Base-by-base conservation (phyloP, 1,139 yeast species). In the Hyphopichia fennica region DNA sequence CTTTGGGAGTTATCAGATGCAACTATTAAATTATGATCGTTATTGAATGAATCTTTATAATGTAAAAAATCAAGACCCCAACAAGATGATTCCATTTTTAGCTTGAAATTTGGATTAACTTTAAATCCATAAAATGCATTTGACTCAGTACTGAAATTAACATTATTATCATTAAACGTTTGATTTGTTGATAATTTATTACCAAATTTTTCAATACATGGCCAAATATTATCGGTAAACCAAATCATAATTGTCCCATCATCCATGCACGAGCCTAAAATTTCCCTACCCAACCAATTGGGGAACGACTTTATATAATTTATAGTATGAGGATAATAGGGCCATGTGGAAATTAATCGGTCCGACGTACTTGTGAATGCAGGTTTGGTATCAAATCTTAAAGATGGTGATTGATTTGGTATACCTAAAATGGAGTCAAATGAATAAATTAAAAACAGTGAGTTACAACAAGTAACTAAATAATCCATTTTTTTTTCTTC, bases 1-100 rank as follows among this genome's bases (percentile, higher is more conserved):
- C 65, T 61, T 44, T 72, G 79, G 2, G 81, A 69, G 55, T 85
- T 85, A 50, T 83, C 89, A 0, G 88, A 77, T 0, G 77, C 69
- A 0, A 69, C 80, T 10, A 84, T 47, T 19, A 79, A 47, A 44
- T 72, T 59, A 40, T 65, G 72, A 3, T 23, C 47, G 27, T n/a
- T 55, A 45, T 52, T 67, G 47, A 19, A 59, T 3, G 36, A 22
- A 34, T 60, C 67, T 2, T 30, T 16, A 40, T 58, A 62, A 1
- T 53, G 41, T 22, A 52, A 40, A 38, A 68, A 60, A 50, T 81
- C 87, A 17, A 82, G 55, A 0, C 90, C 90, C 93, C 93, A 85
- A 0, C 76, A 79, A 0, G 88, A 81, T 1, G 77, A 60, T 27
- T 64, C 65, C 43, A 73, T 49, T 28, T 65, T 64, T 6, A 82